Percentiles rank a stretch among this genome's conserved stretches.
Evolutionary conservation across 441 rosid genomes (phyloP).

Genomic region (Capsella rubella): DNA sequence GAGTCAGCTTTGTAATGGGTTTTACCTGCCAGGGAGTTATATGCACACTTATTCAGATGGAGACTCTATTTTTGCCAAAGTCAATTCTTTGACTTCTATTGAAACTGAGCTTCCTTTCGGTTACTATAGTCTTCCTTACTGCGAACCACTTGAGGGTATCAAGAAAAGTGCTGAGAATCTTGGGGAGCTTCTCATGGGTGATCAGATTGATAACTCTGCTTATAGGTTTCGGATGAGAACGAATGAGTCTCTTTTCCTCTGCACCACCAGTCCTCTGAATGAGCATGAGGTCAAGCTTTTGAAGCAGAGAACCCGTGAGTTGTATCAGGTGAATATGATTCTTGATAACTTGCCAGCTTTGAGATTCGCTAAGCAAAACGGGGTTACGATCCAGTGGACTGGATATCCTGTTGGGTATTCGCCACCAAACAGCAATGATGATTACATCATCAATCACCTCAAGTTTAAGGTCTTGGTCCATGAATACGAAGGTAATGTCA

Average conservation of each 20-base stretch:
- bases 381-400: slow-evolving; percentile 86
- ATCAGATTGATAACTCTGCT: slow-evolving; percentile 90
- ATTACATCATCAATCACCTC: slow-evolving; percentile 88
- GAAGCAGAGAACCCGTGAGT: slow-evolving; percentile 87
- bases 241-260: slow-evolving; percentile 81
- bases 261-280: slow-evolving; percentile 61
- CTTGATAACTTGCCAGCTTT: slow-evolving; percentile 92
- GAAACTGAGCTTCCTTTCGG: slow-evolving; percentile 93
- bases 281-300: slow-evolving; percentile 88
- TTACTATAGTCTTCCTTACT: slow-evolving; percentile 88
- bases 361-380: slow-evolving; percentile 79
- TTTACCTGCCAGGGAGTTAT: slow-evolving; percentile 92
- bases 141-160: slow-evolving; percentile 66
- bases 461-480: slow-evolving; percentile 92
- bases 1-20: slow-evolving; percentile 57
- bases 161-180: slow-evolving; percentile 95
- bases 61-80: slow-evolving; percentile 66
- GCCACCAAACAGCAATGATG: slow-evolving; percentile 75
- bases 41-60: slow-evolving; percentile 72
- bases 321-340: slow-evolving; percentile 94
- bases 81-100: slow-evolving; percentile 91
- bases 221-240: slow-evolving; percentile 79
- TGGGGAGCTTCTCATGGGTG: slow-evolving; percentile 99
- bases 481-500: slow-evolving; percentile 83
- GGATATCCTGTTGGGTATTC: slow-evolving; percentile 93